Evolutionary conservation across 768 basidiomycete species (phyloP), one percentile per base, ranked within the genome.

Genomic region (Auricularia auricula-judae): DNA sequence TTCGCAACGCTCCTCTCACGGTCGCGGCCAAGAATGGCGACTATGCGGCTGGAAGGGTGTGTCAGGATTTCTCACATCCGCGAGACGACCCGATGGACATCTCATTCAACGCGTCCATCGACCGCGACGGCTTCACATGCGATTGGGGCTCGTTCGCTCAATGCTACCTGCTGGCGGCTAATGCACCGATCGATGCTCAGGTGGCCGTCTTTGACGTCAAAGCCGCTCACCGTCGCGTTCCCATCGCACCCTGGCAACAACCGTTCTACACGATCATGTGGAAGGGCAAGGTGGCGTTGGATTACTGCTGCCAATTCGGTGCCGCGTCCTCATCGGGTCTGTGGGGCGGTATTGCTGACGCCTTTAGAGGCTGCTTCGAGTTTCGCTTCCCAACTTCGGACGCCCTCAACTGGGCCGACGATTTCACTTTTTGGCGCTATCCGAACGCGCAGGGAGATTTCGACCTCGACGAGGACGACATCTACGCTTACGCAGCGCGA

Each of bases 331-430:
- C 36, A 7, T 7, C 7, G 7, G 36, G 12, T 12, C 36, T 39
- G 7, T 39, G 36, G 36, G 36, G 36, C 36, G 36, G 36, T 12
- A 12, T 39, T 7, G 36, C 36, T 5, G 36, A 39, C 36, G 36
- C 36, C 7, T 39, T 39, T 12, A 5, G 36, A 5, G 36, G 36
- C 7, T 12, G 5, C 7, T 39, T 39, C 36, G 7, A 39, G 7
- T 39, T 7, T 12, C 36, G 12, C 7, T 39, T 12, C 76, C 75
- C 0, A 62, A 58, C 1, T 66, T 71, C 29, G 71, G 73, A 62
- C 64, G 33, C 4, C 70, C n/a, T 51, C 23, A 79, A 78, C 64
- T 79, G 78, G 77, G 76, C 78, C 0, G 76, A 79, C 70, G 72
- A 79, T 60, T 77, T 78, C 62, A 62, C 68, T 18, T 65, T 68